Evolutionary conservation across 371 early-diverging fungal species (phyloP).

Genomic region (Lichtheimia ramosa): DNA sequence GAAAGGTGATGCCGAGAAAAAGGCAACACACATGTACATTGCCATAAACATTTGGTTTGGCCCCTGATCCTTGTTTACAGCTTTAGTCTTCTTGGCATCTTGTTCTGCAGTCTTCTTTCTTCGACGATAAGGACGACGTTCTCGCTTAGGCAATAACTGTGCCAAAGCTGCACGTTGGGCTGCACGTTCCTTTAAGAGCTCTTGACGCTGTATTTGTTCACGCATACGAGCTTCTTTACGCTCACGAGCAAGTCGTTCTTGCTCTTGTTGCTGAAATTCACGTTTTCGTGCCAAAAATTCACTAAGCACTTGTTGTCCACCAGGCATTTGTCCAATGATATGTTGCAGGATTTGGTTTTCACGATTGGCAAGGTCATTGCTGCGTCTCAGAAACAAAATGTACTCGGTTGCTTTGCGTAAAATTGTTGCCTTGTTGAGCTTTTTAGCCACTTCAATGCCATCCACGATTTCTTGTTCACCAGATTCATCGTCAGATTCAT

Average conservation of each 20-base stretch:
- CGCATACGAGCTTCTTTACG: slow-evolving; percentile 19
- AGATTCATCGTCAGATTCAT: slow-evolving; percentile 58
- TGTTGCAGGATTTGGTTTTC: slow-evolving; percentile 58
- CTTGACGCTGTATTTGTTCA: slow-evolving; percentile 26
- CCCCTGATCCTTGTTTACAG: slow-evolving; percentile 5
- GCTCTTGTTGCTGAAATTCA: slow-evolving; percentile 19
- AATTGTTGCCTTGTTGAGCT: slow-evolving; percentile 90
- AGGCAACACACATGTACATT: slow-evolving; percentile 40
- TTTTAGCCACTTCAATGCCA: slow-evolving; percentile 70
- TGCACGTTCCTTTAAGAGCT: slow-evolving; percentile 28
- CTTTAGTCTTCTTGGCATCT: slow-evolving; percentile 1
- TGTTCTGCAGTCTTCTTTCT: slow-evolving; percentile 8
- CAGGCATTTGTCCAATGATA: slow-evolving; percentile 53
- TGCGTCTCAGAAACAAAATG: slow-evolving; percentile 70
- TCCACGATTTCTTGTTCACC: slow-evolving; percentile 65
- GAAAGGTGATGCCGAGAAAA: slow-evolving; percentile 37
- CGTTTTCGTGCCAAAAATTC: slow-evolving; percentile 30
- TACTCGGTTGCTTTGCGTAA: slow-evolving; percentile 88
- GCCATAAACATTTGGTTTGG: slow-evolving; percentile 32
- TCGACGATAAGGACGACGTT: slow-evolving; percentile 26
- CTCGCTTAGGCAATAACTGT: slow-evolving; percentile 17
- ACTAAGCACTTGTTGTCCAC: slow-evolving; percentile 50
- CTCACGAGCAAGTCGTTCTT: slow-evolving; percentile 23
- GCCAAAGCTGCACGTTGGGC: slow-evolving; percentile 32
- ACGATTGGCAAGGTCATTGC: slow-evolving; percentile 41